A percentile compares a stretch with the other conserved stretches of the same genome.
phyloP scores from a whole-genome alignment of 306 rosid species.

The Sechiopsis laciniata region DNA sequence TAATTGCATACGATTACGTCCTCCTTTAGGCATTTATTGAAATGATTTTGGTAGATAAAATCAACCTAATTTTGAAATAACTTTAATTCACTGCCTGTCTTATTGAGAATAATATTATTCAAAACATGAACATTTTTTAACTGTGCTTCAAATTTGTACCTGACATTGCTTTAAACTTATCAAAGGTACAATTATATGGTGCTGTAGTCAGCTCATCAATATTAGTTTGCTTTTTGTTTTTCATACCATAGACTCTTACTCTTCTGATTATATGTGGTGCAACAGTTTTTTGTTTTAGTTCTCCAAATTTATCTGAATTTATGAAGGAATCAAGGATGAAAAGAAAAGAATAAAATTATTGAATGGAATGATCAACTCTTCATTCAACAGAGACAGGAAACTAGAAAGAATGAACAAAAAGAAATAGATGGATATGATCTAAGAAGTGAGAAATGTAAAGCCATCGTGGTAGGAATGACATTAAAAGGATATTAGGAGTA shows the following conservation, averaged over 20 bases:
- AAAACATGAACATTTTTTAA: not conserved
- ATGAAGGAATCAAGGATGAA: not conserved
- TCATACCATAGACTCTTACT: no score
- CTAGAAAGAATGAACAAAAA: not conserved
- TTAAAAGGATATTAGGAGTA: no score
- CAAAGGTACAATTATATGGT: not conserved
- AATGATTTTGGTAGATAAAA: not conserved
- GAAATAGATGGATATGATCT: conserved; percentile 6
- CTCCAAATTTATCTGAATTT: not conserved
- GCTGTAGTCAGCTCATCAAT: not conserved
- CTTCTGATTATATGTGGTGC: not conserved
- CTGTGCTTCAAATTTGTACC: not conserved
- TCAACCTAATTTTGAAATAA: not conserved
- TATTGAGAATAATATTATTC: conserved; percentile 1
- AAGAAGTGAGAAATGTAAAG: not conserved
- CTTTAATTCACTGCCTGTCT: not conserved
- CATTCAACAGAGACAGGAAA: not conserved
- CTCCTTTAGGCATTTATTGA: conserved; percentile 20
- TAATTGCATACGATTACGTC: conserved; percentile 22
- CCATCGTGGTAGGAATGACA: no score
- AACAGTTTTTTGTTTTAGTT: not conserved
- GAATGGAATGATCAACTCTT: not conserved
- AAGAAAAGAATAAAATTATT: not conserved
- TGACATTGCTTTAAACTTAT: not conserved
- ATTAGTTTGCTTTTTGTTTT: no score